Evolutionary conservation across 164 flowering plant species (phyloP).

Genomic region (Paratinospora sagittata): DNA sequence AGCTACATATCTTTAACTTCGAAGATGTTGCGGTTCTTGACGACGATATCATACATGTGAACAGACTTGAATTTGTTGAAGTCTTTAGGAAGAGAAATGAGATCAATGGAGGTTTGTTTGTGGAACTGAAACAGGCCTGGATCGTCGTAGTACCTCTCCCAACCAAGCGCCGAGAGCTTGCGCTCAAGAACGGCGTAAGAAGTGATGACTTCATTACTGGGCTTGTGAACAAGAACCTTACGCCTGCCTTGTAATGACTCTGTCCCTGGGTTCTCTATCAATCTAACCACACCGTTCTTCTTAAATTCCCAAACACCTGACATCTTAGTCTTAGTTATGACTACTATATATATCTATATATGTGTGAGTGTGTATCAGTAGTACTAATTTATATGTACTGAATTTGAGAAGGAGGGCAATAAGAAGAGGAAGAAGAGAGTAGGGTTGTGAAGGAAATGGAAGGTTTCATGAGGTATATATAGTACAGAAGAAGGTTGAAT

Average conservation of each 20-base stretch:
- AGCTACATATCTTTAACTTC: conserved; percentile 61
- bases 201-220: conserved; percentile 54
- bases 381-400: background rate
- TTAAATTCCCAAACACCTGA: conserved; percentile 96
- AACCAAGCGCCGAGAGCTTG: conserved; percentile 54
- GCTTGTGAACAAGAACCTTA: conserved; percentile 54
- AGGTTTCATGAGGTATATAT: no score
- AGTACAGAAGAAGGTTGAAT: background rate
- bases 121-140: conserved; percentile 83
- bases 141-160: conserved; percentile 87
- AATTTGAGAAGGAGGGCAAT: background rate
- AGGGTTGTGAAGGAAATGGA: no score
- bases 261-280: conserved; percentile 53
- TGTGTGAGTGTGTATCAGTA: background rate
- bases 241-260: conserved; percentile 35
- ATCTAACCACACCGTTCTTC: conserved; percentile 62
- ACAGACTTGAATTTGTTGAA: conserved; percentile 67
- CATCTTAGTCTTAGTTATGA: conserved; percentile 28
- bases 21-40: conserved; percentile 62
- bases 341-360: background rate
- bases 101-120: conserved; percentile 64
- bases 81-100: conserved; percentile 85
- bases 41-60: conserved; percentile 89
- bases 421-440: background rate
- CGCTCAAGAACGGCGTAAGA: conserved; percentile 52